Conservation (phyloP, 2,329 filamentous ascomycete species). For the Cadophora luteo-olivacea region DNA sequence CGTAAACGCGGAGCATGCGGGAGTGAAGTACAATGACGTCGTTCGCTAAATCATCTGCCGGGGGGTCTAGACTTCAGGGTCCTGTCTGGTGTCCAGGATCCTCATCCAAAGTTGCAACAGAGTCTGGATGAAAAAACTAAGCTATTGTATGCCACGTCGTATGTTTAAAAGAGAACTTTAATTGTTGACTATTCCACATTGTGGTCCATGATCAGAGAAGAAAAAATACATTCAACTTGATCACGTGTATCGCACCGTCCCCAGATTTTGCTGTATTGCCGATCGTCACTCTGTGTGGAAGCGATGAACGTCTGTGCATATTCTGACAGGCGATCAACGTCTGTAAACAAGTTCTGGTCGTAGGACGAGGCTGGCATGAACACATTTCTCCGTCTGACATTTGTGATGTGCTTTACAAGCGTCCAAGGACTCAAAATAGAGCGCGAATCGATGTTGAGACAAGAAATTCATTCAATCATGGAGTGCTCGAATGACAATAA, state of each 20-base stretch:
- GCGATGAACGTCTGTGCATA: not conserved
- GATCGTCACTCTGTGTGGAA: not conserved
- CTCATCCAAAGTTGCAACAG: not conserved
- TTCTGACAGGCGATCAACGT: not conserved
- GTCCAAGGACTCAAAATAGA: no score
- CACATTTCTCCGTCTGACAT: no score
- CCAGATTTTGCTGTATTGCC: not conserved
- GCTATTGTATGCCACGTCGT: not conserved
- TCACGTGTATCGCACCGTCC: not conserved
- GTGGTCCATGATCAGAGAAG: not conserved
- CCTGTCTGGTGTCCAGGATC: not conserved
- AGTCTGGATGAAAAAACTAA: not conserved
- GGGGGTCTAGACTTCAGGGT: conserved; percentile 17
- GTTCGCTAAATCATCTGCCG: conserved; percentile 1
- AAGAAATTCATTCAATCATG: conserved; percentile 3
- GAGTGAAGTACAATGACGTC: conserved; percentile 18
- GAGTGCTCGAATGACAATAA: not conserved
- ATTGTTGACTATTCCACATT: not conserved
- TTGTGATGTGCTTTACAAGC: no score
- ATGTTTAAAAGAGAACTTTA: not conserved
- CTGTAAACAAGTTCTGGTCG: not conserved
- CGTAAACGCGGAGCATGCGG: conserved; percentile 12
- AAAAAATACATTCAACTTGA: not conserved
- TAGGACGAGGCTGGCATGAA: not conserved
- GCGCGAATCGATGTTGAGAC: no score